Evolutionary conservation across 2,329 filamentous ascomycete genomes (phyloP), one percentile per base, ranked within the genome.

Genomic region (Paecilomyces variotii): DNA sequence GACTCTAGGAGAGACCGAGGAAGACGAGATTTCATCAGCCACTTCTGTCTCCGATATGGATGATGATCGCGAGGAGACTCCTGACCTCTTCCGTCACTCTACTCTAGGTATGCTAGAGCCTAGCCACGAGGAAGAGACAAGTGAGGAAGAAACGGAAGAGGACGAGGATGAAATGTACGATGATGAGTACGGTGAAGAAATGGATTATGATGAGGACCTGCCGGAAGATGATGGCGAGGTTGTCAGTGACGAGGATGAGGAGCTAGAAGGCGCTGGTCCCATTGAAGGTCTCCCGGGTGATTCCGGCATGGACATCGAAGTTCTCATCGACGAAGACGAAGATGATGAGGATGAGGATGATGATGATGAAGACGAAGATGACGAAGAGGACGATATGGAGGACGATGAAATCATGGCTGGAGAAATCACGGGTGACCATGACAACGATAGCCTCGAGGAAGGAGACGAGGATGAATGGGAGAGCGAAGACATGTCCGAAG

Each of bases 51-150:
- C 93, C 10, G 92, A 96, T 62, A 79, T 91, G 55, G 89, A 92
- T 49, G 89, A 92, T 61, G 87, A 90, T 58, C 87, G 91, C 52
- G 91, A 96, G 73, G 94, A 97, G 72, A 99, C 95, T 4, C 94
- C 95, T 30, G 94, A 99, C 75, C 82, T 99, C 24, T 97, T 97
- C 78, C 89, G 95, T 56, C 96, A 97, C 73, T 97, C 94, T 1
- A 91, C 95, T 1, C 80, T 99, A 25, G 93, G 94, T 55, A 95
- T 97, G 86, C 87, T 97, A 56, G 94, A 97, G 72, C 87, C 89
- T 63, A 85, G 87, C 55, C 85, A 88, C 59, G 88, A 91, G 60
- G 87, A 90, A 61, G 90, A 93, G 62, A 91, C 90, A 55, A 91
- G 89, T 34, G 89, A 90, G 32, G 87, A 86, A 61, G 79, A 78